A percentile compares a stretch with the other conserved stretches of the same genome.
phyloP scores from a whole-genome alignment of 257 asterid genomes.

The Rubia yunnanensis region DNA sequence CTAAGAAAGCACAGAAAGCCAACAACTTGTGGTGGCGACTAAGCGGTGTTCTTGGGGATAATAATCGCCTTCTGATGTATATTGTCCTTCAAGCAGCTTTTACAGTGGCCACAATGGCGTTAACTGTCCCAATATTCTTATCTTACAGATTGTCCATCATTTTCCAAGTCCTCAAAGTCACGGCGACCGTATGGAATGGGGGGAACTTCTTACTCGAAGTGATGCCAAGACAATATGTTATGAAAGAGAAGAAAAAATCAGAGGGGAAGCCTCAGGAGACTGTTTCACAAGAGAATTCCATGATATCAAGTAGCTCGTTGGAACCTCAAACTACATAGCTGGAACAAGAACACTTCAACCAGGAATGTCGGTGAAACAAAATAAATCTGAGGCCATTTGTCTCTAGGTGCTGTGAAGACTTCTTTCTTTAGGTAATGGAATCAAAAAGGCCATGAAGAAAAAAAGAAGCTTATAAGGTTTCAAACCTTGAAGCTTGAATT shows the following conservation, averaged over 20 bases:
- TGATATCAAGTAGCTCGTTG: conserved; percentile 14
- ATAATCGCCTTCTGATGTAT: conserved; percentile 86
- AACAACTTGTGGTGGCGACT: conserved; percentile 90
- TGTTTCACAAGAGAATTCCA: not conserved
- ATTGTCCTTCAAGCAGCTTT: conserved; percentile 77
- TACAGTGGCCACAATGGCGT: conserved; percentile 82
- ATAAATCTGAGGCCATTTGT: conserved; percentile 18
- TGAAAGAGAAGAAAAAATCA: conserved; percentile 70
- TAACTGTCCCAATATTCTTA: conserved; percentile 82
- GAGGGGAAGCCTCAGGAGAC: conserved; percentile 31
- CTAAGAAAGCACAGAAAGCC: conserved; percentile 91
- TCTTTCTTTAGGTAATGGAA: not conserved
- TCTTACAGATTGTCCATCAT: conserved; percentile 57
- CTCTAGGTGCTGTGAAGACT: conserved; percentile 12
- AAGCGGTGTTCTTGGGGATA: conserved; percentile 89
- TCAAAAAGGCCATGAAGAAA: not conserved
- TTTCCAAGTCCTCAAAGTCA: conserved; percentile 81
- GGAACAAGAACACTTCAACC: not conserved
- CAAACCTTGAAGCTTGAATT: not conserved
- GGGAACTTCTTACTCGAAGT: conserved; percentile 90
- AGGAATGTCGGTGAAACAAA: conserved; percentile 11
- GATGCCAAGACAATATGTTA: conserved; percentile 87
- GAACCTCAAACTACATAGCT: conserved; percentile 34
- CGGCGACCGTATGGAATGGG: conserved; percentile 89
- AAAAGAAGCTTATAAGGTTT: not conserved